Evolutionary conservation across 257 asterid genomes (phyloP).

Genomic region (Linderniella brevidens): DNA sequence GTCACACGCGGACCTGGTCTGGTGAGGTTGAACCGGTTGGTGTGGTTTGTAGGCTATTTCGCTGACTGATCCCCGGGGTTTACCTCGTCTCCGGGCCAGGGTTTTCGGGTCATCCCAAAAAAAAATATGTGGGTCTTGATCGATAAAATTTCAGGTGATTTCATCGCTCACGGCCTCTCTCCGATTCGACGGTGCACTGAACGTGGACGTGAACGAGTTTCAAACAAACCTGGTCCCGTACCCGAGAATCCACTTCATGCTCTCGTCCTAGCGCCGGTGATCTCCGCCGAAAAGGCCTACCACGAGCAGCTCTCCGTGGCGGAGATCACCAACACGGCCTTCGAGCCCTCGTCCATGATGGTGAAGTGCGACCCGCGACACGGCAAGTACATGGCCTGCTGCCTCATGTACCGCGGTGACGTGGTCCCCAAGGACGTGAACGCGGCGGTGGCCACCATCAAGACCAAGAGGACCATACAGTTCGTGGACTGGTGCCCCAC

Average conservation of each 20-base stretch:
- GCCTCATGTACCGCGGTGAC: slow-evolving; percentile 92
- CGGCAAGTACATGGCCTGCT: slow-evolving; percentile 97
- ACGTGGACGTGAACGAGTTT: slow-evolving; percentile 91
- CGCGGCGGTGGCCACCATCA: slow-evolving; percentile 92
- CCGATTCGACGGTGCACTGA: slow-evolving; percentile 82
- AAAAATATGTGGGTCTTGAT: slow-evolving; percentile 3
- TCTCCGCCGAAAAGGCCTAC: slow-evolving; percentile 85
- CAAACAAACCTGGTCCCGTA: slow-evolving; percentile 94
- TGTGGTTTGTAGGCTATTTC: too few species aligned
- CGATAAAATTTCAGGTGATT: slow-evolving; percentile 34
- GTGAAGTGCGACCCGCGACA: slow-evolving; percentile 92
- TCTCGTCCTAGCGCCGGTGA: slow-evolving; percentile 92
- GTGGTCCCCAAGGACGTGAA: slow-evolving; percentile 94
- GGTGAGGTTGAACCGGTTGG: too few species aligned
- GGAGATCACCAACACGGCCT: slow-evolving; percentile 88
- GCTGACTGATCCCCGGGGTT: too few species aligned
- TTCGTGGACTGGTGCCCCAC: slow-evolving; percentile 99
- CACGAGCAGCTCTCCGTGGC: slow-evolving; percentile 93
- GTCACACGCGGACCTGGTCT: too few species aligned
- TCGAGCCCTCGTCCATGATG: slow-evolving; percentile 97
- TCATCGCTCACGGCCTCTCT: slow-evolving; percentile 85
- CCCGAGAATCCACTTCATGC: slow-evolving; percentile 96
- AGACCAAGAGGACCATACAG: slow-evolving; percentile 92
- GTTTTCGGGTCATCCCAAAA: too few species aligned
- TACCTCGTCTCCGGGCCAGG: too few species aligned